A percentile compares a stretch with the other conserved stretches of the same genome.
These are phyloP conservation scores for Coniella lustricola DNA, from an alignment of 2,329 filamentous ascomycete species.

Conservation along the genomic window DNA sequence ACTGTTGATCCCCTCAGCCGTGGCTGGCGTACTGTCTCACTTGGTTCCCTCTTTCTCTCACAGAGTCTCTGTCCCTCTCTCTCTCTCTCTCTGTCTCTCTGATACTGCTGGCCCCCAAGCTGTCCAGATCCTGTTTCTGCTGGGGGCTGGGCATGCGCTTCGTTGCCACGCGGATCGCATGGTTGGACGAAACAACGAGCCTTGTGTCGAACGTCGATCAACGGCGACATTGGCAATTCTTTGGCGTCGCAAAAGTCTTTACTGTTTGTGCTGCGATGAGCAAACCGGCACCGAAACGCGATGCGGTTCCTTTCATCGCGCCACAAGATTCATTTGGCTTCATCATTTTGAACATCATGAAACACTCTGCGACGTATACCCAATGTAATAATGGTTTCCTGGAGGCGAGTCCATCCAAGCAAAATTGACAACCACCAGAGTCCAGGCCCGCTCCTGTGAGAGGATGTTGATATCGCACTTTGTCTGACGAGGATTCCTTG, in stretches of 20 bases:
- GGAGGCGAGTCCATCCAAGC: too few species aligned
- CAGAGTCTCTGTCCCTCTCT: too few species aligned
- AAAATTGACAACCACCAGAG: too few species aligned
- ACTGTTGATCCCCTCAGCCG: slow-evolving; percentile 15
- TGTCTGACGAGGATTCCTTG: too few species aligned
- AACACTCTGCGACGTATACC: too few species aligned
- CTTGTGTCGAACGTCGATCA: neutral
- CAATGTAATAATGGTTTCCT: too few species aligned
- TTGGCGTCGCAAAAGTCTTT: neutral
- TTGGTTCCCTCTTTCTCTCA: neutral
- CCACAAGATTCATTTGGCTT: too few species aligned
- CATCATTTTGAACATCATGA: too few species aligned
- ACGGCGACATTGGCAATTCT: neutral
- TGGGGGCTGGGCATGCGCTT: neutral
- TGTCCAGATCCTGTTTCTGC: neutral
- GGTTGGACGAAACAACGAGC: neutral
- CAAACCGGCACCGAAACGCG: neutral
- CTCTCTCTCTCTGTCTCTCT: too few species aligned
- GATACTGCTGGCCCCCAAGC: slow-evolving; percentile 1
- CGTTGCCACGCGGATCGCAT: neutral
- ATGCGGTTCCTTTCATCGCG: too few species aligned
- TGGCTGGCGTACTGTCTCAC: slow-evolving; percentile 15
- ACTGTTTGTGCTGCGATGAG: neutral
- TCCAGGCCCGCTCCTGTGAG: too few species aligned
- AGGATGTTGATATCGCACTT: too few species aligned